Evolutionary conservation across 1,284 basidiomycete species (phyloP).

Genomic region (Tetrapyrgos nigripes): DNA sequence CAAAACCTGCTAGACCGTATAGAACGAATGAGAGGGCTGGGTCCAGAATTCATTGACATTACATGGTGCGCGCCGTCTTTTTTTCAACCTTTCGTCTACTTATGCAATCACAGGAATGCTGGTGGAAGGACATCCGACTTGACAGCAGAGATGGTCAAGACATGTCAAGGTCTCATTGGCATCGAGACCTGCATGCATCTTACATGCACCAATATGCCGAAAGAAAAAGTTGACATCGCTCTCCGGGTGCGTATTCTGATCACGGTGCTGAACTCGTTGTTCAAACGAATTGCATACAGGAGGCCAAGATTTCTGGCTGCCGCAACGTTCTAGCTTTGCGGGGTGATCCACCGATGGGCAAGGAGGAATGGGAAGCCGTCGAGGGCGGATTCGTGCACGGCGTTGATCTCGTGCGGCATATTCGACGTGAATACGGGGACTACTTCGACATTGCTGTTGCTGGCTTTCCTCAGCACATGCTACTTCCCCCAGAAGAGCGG

Average conservation of each 20-base stretch:
- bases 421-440: conserved; percentile 81
- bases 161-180: conserved; percentile 90
- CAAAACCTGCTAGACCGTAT: conserved; percentile 97
- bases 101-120: conserved; percentile 75
- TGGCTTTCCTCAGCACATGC: conserved; percentile 83
- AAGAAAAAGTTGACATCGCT: conserved; percentile 92
- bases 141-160: conserved; percentile 95
- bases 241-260: conserved; percentile 64
- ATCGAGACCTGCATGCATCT: conserved; percentile 98
- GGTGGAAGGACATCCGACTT: conserved; percentile 94
- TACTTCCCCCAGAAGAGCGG: conserved; percentile 74
- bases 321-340: conserved; percentile 95
- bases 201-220: conserved; percentile 98
- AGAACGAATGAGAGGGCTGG: conserved; percentile 95
- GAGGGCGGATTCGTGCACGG: conserved; percentile 91
- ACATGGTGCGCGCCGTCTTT: conserved; percentile 72
- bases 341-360: conserved; percentile 90
- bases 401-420: conserved; percentile 89
- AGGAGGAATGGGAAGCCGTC: conserved; percentile 90
- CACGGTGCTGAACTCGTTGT: not conserved
- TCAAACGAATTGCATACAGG: conserved; percentile 52
- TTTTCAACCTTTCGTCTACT: conserved; percentile 5
- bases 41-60: conserved; percentile 98
- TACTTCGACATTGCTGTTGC: conserved; percentile 96
- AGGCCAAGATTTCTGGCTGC: conserved; percentile 92